Base-by-base conservation (phyloP, 345 rosid species). In the Gynandropsis gynandra region DNA sequence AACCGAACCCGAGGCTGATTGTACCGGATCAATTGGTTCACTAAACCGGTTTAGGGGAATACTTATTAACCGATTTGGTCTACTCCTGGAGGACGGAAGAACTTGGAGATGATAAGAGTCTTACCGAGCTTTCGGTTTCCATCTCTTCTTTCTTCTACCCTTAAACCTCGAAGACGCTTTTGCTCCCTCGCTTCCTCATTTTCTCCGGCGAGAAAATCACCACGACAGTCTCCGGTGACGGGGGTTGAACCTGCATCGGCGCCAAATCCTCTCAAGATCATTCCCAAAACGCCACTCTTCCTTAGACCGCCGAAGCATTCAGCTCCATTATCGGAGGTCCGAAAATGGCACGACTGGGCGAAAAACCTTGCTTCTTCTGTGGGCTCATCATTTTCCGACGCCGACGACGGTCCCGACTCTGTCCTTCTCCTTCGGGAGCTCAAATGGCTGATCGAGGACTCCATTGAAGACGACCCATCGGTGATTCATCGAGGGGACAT, bases 311-410 rank as follows among this genome's bases (percentile, higher is more conserved):
- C 86, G 27, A 59, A 38, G 5, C 56, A 64, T 74, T 48, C 71
- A 18, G 47, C 76, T 40, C 47, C 90, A 31, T 24, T 73, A 7
- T 72, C 76, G 14, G 84, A 82, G 24, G 60, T 87, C 50, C 64
- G 61, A 36, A 72, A 75, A 75, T 87, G 96, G 95, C 80, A 81
- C 36, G 47, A 57, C 4, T 92, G 98, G 95, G 97, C 95, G 34
- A 72, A 76, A 61, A 48, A 51, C 31, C 70, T 79, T 7, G 76
- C 90, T 20, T 61, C 77, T 49, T 78, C 88, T 1, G 71, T 84
- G 10, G 85, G 92, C 5, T 58, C 68, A 11, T 63, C 92, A 8
- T 76, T 79, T 50, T 50, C 20, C 8, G 46, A 68, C 42, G 59
- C 61, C 1, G 90, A 83, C 48, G 75, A 80, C 10, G 82, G 77